Conservation (phyloP, 1,284 basidiomycete species). For the Trametes hirsuta region DNA sequence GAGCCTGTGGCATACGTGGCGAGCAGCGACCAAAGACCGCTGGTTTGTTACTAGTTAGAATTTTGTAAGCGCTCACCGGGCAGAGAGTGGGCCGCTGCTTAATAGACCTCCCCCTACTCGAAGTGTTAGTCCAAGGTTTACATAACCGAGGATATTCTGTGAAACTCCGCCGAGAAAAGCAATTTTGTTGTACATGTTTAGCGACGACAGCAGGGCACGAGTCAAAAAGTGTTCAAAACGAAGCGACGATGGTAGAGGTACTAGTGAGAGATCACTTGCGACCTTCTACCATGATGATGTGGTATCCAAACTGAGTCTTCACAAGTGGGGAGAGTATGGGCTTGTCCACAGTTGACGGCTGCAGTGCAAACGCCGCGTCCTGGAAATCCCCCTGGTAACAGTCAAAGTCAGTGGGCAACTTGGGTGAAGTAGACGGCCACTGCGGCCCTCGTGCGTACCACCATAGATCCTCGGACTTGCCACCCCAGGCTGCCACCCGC, state of each 20-base stretch:
- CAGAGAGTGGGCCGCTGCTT: too few relatives aligned
- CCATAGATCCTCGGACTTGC: conserved; percentile 85
- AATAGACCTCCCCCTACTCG: too few relatives aligned
- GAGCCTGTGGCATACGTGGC: too few relatives aligned
- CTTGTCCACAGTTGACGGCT: conserved; percentile 79
- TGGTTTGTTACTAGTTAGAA: too few relatives aligned
- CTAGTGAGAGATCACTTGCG: conserved; percentile 50
- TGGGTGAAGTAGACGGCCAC: not conserved
- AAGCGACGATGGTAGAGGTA: not conserved
- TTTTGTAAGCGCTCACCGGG: too few relatives aligned
- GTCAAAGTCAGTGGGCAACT: not conserved
- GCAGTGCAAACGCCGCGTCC: conserved; percentile 79
- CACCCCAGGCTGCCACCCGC: conserved; percentile 84
- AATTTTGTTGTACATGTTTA: too few relatives aligned
- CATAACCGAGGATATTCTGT: too few relatives aligned
- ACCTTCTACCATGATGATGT: conserved; percentile 87
- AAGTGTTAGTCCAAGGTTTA: too few relatives aligned
- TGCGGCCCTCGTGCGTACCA: conserved; percentile 41
- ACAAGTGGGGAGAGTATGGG: conserved; percentile 71
- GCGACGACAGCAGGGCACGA: too few relatives aligned
- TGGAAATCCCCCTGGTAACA: conserved; percentile 66
- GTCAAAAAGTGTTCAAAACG: not conserved
- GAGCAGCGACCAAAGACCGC: too few relatives aligned
- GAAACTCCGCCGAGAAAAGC: too few relatives aligned
- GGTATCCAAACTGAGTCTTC: conserved; percentile 84